Base-by-base conservation (phyloP, 306 rosid species). In the Cucurbita argyrosperma region DNA sequence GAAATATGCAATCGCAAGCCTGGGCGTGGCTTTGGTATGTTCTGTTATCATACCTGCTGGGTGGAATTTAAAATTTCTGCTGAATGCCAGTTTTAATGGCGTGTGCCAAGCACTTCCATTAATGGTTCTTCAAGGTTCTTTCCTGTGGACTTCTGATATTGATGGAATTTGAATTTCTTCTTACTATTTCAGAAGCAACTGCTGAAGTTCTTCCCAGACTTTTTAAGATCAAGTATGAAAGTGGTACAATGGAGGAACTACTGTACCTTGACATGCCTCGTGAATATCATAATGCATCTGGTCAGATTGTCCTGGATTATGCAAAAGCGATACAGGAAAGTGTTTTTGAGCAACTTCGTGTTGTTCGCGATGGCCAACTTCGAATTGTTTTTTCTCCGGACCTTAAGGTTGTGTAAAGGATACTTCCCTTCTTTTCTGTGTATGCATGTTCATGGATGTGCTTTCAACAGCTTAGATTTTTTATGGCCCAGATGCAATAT, bases 241-340 rank as follows among this genome's bases (percentile, higher is more conserved):
- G 98, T 83, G 98, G 98, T 79, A 93, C 98, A 63, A 79, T 93
- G 85, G 98, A 93, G 87, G 98, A 93, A 78, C 97, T 93, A 60
- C 92, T 93, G 72, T 93, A 90, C 79, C 84, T 93, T 82, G 98
- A 93, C 87, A 93, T 93, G 98, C 98, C 98, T 12, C 92, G 98
- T 11, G 98, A 93, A 79, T 93, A 93, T 82, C 92, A 85, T 38
- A 93, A 90, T 83, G 84, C 98, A 49, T 85, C 98, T 76, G 97
- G 98, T 80, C 97, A 93, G 86, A 93, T 93, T 75, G 98, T 93
- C 67, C 83, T 93, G 79, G 96, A 93, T 73, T 93, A 93, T 86
- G 97, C 97, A 56, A 93, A 93, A 79, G 98, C 98, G 51, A 90
- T 90, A 71, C 98, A 93, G 82, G 98, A 93, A 86, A 93, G 98